Conservation (phyloP, 2,329 filamentous ascomycete species). For the Aureobasidium sp. region DNA sequence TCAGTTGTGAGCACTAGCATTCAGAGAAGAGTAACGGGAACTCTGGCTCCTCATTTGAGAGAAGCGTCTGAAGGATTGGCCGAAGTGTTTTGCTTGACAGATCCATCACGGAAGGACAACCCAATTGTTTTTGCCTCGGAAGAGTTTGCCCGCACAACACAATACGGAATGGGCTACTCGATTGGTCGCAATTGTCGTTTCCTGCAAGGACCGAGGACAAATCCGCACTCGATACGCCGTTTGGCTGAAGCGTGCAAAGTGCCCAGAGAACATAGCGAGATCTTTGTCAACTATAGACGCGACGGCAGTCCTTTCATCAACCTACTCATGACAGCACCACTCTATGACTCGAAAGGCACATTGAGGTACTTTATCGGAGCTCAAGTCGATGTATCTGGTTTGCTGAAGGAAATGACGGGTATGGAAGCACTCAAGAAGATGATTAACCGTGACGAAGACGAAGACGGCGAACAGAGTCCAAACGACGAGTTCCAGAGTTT, state of each 20-base stretch:
- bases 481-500: conserved; percentile 59
- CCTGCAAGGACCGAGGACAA: conserved; percentile 66
- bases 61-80: conserved; percentile 67
- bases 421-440: conserved; percentile 50
- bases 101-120: conserved; percentile 53
- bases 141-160: conserved; percentile 66
- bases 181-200: conserved; percentile 73
- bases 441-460: conserved; percentile 25
- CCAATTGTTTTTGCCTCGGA: conserved; percentile 54
- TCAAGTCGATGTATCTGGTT: conserved; percentile 62
- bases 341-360: conserved; percentile 58
- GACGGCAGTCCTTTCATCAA: conserved; percentile 74
- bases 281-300: conserved; percentile 66
- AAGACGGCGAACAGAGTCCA: conserved; percentile 14
- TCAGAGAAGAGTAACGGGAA: conserved; percentile 58
- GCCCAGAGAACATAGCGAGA: conserved; percentile 64
- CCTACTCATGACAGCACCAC: conserved; percentile 62
- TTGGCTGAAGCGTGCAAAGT: conserved; percentile 53
- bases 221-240: conserved; percentile 52
- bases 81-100: conserved; percentile 69
- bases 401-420: conserved; percentile 58
- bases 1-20: conserved; percentile 64
- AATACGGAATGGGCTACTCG: conserved; percentile 65
- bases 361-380: conserved; percentile 65
- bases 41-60: conserved; percentile 53